phyloP scores from a whole-genome alignment of 2,329 filamentous ascomycete species.

The Fusarium keratoplasticum region DNA sequence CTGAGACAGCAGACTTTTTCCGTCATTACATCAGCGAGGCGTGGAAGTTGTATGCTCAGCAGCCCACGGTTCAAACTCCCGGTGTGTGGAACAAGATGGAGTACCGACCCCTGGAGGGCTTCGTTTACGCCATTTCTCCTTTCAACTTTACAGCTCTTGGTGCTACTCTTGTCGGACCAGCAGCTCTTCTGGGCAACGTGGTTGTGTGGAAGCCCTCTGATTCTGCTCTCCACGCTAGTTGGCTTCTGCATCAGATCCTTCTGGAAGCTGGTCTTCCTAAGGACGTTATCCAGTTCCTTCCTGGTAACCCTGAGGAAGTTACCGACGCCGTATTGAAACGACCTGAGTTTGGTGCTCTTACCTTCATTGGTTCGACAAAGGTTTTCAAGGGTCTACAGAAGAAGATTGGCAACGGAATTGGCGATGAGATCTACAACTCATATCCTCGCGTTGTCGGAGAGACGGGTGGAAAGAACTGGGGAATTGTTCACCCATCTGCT shows the following conservation, averaged over 20 bases:
- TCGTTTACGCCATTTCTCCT: slow-evolving; percentile 55
- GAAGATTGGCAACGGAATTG: slow-evolving; percentile 48
- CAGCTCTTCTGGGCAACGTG: slow-evolving; percentile 54
- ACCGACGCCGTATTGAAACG: slow-evolving; percentile 49
- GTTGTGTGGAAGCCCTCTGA: slow-evolving; percentile 56
- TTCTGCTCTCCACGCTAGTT: slow-evolving; percentile 48
- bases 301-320: slow-evolving; percentile 52
- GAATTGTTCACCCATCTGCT: slow-evolving; percentile 54
- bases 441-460: slow-evolving; percentile 62
- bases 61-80: slow-evolving; percentile 8
- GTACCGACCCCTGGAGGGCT: slow-evolving; percentile 54
- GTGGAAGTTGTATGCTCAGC: slow-evolving; percentile 29
- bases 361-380: slow-evolving; percentile 53
- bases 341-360: slow-evolving; percentile 52
- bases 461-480: slow-evolving; percentile 66
- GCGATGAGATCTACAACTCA: slow-evolving; percentile 45
- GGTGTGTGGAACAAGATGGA: slow-evolving; percentile 45
- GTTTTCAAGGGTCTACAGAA: slow-evolving; percentile 51
- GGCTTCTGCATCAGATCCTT: slow-evolving; percentile 53
- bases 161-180: slow-evolving; percentile 50
- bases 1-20: slow-evolving; percentile 51
- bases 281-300: slow-evolving; percentile 53
- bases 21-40: slow-evolving; percentile 38
- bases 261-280: slow-evolving; percentile 54
- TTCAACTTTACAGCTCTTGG: slow-evolving; percentile 59